phyloP scores from a whole-genome alignment of 108 stramenopile genomes.

The Skeletonema costatum region DNA sequence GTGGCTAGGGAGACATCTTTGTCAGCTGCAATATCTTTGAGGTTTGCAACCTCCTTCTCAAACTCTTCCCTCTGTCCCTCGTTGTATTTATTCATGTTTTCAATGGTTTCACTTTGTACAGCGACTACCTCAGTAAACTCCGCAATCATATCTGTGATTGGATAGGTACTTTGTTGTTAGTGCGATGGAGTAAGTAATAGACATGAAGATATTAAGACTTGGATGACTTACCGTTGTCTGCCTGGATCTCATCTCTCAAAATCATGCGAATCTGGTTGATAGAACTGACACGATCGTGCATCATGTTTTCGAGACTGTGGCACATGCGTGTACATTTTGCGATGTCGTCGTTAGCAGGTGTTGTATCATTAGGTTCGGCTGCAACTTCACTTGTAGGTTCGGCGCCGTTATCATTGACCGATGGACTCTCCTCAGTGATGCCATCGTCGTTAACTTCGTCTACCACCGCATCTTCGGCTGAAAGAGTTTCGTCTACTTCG shows the following conservation, averaged over 20 bases:
- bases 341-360: neutral
- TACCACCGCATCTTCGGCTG: neutral
- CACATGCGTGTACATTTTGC: neutral
- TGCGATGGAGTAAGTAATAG: neutral
- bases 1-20: neutral
- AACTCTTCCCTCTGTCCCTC: neutral
- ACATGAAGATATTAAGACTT: neutral
- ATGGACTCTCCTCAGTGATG: neutral
- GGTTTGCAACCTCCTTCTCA: neutral
- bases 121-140: constrained; percentile 1
- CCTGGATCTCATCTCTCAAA: neutral
- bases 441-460: neutral
- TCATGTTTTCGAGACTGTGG: neutral
- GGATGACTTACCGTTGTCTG: neutral
- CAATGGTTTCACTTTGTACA: neutral
- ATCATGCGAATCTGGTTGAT: neutral
- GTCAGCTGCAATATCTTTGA: neutral
- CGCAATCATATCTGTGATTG: neutral
- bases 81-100: neutral
- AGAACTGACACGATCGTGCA: neutral
- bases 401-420: neutral
- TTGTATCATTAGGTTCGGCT: neutral
- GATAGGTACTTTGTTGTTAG: neutral
- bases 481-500: neutral
- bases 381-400: neutral